Evolutionary conservation across 768 basidiomycete genomes (phyloP), one percentile per base, ranked within the genome.

Genomic region (Suillus occidentalis): DNA sequence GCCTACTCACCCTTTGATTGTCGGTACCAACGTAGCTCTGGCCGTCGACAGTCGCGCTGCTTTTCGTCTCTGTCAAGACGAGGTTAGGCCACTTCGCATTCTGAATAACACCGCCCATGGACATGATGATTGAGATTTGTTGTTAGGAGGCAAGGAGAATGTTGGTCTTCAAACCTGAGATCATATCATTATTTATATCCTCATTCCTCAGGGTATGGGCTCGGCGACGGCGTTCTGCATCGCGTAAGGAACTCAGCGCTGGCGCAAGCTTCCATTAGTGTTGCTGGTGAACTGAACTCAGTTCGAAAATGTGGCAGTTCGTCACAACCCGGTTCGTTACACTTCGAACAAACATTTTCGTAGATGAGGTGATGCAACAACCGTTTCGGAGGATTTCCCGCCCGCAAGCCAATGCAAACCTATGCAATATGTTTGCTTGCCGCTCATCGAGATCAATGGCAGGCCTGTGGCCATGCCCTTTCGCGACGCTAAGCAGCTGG

Each of bases 1-100:
- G 14, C 7, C 14, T 50, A 25, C 25, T 50, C 14, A 28, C 49
- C 14, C 8, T 28, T 6, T 25, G 22, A 25, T 45, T 47, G 12
- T 47, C 10, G n/a, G 10, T 13, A 1, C 2, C 1, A 1, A 0
- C 5, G 12, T 22, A 12, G n/a, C 12, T 2, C 10, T n/a, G 3
- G n/a, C 45, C 45, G 3, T n/a, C 5, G 45, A 47, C 45, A 4
- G n/a, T n/a, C 10, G 0, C 7, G 45, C n/a, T 4, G 34, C 6
- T 7, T 1, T 45, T n/a, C 9, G 1, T 0, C 45, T 4, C 12
- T 10, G 47, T 22, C 47, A 47, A 47, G 10, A 22, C n/a, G 45
- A 13, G 10, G 0, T 6, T 5, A 13, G 10, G 0, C 12, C 13
- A 12, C 5, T 22, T 13, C 5, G 6, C 12, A 4, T 47, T 47